Evolutionary conservation across 1,284 basidiomycete species (phyloP), one percentile per base, ranked within the genome.

Genomic region (Ustilago nuda): DNA sequence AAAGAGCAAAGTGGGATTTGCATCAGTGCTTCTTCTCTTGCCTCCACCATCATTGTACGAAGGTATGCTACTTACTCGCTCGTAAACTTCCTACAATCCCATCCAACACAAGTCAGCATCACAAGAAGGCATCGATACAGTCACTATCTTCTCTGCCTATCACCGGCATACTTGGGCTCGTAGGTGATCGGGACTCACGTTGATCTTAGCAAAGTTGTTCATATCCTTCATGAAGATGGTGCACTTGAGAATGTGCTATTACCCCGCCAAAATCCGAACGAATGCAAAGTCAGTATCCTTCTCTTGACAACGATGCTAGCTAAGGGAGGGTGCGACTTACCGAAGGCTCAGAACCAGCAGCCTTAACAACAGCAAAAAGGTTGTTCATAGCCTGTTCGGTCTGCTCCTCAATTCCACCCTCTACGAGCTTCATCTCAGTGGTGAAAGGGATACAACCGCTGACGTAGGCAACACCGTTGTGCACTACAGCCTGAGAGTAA

Each of bases 361-460:
- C 94, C 84, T 93, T 91, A 60, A 98, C 89, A 68, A 98, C 91
- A 17, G 91, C 91, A 72, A 91, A 90, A 84, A 98, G 88, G 88
- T 98, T 98, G 85, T 91, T 90, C 81, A 98, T 88, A 11, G 92
- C 93, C 87, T 95, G 94, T 72, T 89, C 87, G 15, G 95, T 91
- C 87, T 99, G 94, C 68, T 89, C 92, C 83, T 93, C 91, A 66
- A 98, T 90, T 39, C 92, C 94, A 41, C 85, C 93, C 52, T 87
- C 85, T 52, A 94, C 92, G 82, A 97, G 87, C 81, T 92, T 88
- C 87, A 91, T 92, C 46, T 88, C 83, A 11, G 95, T 93, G 84
- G 93, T 90, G 69, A 98, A 89, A 1, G 94, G 93, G 82, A 98
- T 93, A 84, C 92, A 93, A 60, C 96, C 96, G 7, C 94, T 96